These are phyloP conservation scores for Schizonepeta tenuifolia DNA, from an alignment of 257 asterid species.

Conservation along the genomic window DNA sequence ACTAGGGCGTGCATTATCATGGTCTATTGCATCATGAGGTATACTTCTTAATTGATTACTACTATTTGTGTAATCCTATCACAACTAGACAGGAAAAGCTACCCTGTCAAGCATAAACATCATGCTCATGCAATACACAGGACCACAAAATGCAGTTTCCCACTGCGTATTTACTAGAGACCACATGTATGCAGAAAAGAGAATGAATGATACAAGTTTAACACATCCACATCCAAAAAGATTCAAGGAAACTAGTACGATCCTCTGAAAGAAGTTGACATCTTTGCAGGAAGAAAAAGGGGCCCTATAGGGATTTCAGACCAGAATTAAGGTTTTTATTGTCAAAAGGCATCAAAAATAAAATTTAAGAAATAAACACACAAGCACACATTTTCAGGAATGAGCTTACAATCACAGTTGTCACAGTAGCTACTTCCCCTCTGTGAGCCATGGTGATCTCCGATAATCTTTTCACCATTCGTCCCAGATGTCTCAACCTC, in stretches of 20 bases:
- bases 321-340: not conserved
- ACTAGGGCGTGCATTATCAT: not conserved
- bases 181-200: not conserved
- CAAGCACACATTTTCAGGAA: not conserved
- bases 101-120: not conserved
- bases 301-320: not conserved
- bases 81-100: not conserved
- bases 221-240: not conserved
- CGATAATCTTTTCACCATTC: conserved; percentile 61
- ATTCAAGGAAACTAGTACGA: not conserved
- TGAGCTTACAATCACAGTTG: conserved; percentile 73
- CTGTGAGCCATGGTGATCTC: conserved; percentile 79
- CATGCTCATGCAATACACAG: not conserved
- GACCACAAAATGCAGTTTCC: not conserved
- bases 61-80: conserved; percentile 7
- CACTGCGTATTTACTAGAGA: not conserved
- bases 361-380: not conserved
- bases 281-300: not conserved
- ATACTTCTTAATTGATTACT: not conserved
- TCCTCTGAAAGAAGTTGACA: not conserved
- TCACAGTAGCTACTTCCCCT: conserved; percentile 78
- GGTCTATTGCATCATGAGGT: not conserved
- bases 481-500: conserved; percentile 57
- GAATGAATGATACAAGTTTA: not conserved
- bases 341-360: not conserved